Evolutionary conservation across 805 yeast species (phyloP), one percentile per base, ranked within the genome.

Genomic region (Ogataea paradorogensis): DNA sequence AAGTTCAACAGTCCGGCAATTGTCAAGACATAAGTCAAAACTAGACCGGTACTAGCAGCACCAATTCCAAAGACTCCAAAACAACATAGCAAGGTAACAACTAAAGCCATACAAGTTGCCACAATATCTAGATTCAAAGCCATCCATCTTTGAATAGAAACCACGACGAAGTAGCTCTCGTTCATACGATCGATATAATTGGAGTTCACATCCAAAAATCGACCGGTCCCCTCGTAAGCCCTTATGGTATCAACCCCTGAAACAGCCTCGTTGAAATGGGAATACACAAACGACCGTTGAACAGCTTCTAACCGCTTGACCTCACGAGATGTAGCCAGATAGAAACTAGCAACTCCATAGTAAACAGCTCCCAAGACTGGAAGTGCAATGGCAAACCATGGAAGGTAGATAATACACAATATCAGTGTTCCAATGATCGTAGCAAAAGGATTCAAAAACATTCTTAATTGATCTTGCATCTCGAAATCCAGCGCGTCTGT

Each of bases 401-500:
- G 81, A 45, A 75, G 61, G 52, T 69, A 76, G 46, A 69, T 65
- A 40, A 69, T 65, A 60, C 77, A 72, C 50, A 75, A 42, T 44
- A 56, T 58, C 23, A 58, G 21, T 27, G 58, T 51, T 36, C 67
- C 67, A 23, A 42, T 18, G 42, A 62, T 55, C 34, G 51, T 46
- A 9, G 78, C 64, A 15, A 71, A 35, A 3, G 81, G 74, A 51
- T 72, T 75, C 42, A 80, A 48, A 40, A 82, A 69, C 65, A 82
- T 60, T 52, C 91, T 71, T 28, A 81, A 48, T 52, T 82, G 86
- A 52, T 84, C 89, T 43, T 80, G 79, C 51, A 87, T 67, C 59
- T 84, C 91, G 55, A 84, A 86, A 55, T 87, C 95, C 59, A 87
- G 64, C 4, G 80, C 78, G 56, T 88, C 95, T 0, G 93, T 83